phyloP scores from a whole-genome alignment of 140 eudicot genomes.

The Bidens hawaiensis region DNA sequence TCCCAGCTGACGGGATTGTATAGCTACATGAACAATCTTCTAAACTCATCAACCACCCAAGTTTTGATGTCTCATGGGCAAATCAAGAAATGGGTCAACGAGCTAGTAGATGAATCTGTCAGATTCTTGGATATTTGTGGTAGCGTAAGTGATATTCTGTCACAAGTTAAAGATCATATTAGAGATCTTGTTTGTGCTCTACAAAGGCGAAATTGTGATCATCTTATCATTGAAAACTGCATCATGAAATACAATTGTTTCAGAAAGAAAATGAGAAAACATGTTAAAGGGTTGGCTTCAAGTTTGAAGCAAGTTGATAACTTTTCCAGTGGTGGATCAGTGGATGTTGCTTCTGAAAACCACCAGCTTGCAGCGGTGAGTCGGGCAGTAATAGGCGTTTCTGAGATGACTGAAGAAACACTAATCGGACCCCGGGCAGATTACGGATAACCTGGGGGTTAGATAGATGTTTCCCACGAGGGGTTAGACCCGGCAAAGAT shows the following conservation, averaged over 20 bases:
- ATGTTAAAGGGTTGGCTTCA: slow-evolving; percentile 17
- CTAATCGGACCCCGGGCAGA: too few relatives aligned
- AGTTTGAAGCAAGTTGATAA: slow-evolving; percentile 29
- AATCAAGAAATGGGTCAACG: slow-evolving; percentile 30
- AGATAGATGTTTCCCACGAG: too few relatives aligned
- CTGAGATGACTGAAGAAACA: too few relatives aligned
- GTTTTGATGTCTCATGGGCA: slow-evolving; percentile 28
- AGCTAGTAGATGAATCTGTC: slow-evolving; percentile 29
- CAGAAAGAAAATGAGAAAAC: slow-evolving; percentile 38
- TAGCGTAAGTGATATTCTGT: slow-evolving; percentile 21
- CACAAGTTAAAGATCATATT: slow-evolving; percentile 28
- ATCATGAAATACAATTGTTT: slow-evolving; percentile 25
- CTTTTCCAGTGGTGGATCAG: neutral
- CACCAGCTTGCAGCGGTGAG: slow-evolving; percentile 34
- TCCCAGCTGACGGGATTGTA: slow-evolving; percentile 22
- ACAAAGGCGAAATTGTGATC: slow-evolving; percentile 22
- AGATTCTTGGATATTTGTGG: slow-evolving; percentile 38
- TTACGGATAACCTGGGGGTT: too few relatives aligned
- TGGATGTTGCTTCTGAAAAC: slow-evolving; percentile 25
- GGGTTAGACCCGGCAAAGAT: too few relatives aligned
- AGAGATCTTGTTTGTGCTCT: slow-evolving; percentile 36
- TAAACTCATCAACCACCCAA: slow-evolving; percentile 31
- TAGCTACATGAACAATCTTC: slow-evolving; percentile 27
- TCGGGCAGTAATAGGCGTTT: slow-evolving; percentile 35
- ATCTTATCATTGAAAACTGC: slow-evolving; percentile 9